Percentiles rank a stretch among this genome's conserved stretches.
phyloP scores from a whole-genome alignment of 805 yeast species.

The Myxozyma sirexii region DNA sequence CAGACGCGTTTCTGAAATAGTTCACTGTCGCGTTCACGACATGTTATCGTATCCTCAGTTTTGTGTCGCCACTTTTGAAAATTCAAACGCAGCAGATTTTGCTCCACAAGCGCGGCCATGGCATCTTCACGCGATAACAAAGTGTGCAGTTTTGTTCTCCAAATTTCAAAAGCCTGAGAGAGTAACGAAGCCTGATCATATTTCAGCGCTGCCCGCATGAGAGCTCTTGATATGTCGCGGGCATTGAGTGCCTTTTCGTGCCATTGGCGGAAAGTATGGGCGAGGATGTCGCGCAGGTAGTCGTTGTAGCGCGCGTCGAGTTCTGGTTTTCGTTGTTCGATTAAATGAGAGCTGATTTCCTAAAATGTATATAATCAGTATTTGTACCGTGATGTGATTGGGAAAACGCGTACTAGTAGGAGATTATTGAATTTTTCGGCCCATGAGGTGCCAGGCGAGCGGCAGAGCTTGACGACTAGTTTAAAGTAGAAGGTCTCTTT shows the following conservation, averaged over 20 bases:
- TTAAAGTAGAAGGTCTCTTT: conserved; percentile 24
- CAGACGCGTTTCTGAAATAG: neutral
- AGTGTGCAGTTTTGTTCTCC: conserved; percentile 15
- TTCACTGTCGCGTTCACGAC: neutral
- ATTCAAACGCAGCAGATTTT: neutral
- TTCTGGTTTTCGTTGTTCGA: conserved; percentile 13
- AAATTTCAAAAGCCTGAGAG: conserved; percentile 20
- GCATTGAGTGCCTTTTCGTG: conserved; percentile 1
- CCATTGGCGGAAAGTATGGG: conserved; percentile 13
- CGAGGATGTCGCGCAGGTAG: conserved; percentile 8
- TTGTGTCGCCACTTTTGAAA: neutral
- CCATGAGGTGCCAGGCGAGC: conserved; percentile 27
- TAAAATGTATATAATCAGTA: neutral
- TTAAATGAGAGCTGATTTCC: conserved; percentile 16
- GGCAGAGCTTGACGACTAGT: conserved; percentile 26
- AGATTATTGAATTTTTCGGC: conserved; percentile 27
- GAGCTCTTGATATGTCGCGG: neutral
- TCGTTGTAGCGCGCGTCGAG: conserved; percentile 18
- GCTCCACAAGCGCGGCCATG: neutral
- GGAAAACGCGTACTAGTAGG: conserved; percentile 9
- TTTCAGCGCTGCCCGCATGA: conserved; percentile 20
- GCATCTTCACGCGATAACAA: neutral
- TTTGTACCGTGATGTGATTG: neutral
- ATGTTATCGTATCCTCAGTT: neutral
- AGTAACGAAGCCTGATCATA: conserved; percentile 18